Evolutionary conservation across 2,329 filamentous ascomycete genomes (phyloP).

Genomic region (Clonostachys chloroleuca): DNA sequence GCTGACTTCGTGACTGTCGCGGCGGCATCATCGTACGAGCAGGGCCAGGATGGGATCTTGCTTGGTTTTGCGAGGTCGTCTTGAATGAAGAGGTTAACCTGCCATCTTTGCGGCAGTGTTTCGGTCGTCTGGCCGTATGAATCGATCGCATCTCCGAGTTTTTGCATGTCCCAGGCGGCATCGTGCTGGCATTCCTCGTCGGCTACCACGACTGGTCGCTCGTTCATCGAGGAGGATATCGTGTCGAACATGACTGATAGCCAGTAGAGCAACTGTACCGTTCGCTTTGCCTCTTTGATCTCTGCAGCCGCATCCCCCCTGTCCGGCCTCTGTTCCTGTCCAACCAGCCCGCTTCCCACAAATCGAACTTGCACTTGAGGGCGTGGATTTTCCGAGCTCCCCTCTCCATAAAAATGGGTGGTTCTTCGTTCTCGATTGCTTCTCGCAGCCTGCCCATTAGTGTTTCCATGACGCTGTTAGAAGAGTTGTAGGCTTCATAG

Average conservation of each 20-base stretch:
- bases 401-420: slow-evolving; percentile 22
- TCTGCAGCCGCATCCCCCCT: neutral
- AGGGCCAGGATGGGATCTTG: slow-evolving; percentile 38
- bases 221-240: slow-evolving; percentile 46
- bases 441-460: slow-evolving; percentile 4
- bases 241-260: slow-evolving; percentile 58
- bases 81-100: slow-evolving; percentile 11
- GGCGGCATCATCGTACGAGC: slow-evolving; percentile 43
- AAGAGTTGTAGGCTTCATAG: neutral
- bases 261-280: slow-evolving; percentile 52
- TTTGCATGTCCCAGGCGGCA: slow-evolving; percentile 3
- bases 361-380: slow-evolving; percentile 25
- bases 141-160: neutral
- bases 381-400: slow-evolving; percentile 28
- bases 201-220: slow-evolving; percentile 23
- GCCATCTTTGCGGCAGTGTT: slow-evolving; percentile 8
- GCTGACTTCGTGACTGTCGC: slow-evolving; percentile 43
- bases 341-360: neutral
- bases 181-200: slow-evolving; percentile 32
- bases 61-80: slow-evolving; percentile 15
- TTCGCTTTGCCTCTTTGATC: slow-evolving; percentile 21
- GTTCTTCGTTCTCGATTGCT: slow-evolving; percentile 16
- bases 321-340: neutral
- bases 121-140: neutral
- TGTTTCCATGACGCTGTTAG: neutral